Percentiles rank a stretch among this genome's conserved stretches.
phyloP scores from a whole-genome alignment of 1,284 basidiomycete genomes.

The Tilletia walkeri region DNA sequence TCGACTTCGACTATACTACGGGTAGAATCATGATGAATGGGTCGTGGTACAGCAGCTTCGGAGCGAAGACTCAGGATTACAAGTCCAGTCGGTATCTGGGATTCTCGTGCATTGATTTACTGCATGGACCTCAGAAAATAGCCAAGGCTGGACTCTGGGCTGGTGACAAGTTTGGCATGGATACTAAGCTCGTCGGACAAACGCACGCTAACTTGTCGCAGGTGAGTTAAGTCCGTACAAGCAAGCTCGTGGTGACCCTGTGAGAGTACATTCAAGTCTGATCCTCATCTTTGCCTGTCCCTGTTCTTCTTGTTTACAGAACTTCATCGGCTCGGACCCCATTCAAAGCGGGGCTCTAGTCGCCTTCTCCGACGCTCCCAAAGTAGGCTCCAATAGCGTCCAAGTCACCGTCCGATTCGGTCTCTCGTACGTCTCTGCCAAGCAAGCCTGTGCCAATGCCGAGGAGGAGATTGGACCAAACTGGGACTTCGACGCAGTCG shows the following conservation, averaged over 20 bases:
- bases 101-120: conserved; percentile 40
- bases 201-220: conserved; percentile 28
- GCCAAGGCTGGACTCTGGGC: conserved; percentile 39
- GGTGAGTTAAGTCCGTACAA: too few relatives aligned
- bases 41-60: conserved; percentile 38
- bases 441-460: conserved; percentile 44
- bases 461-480: conserved; percentile 35
- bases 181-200: conserved; percentile 33
- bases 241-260: too few relatives aligned
- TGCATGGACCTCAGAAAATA: conserved; percentile 35
- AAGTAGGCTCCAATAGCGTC: background rate
- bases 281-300: too few relatives aligned
- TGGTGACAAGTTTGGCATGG: conserved; percentile 37
- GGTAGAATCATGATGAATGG: conserved; percentile 42
- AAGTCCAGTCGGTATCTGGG: conserved; percentile 33
- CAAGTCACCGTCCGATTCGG: conserved; percentile 37
- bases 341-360: conserved; percentile 41
- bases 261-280: too few relatives aligned
- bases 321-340: conserved; percentile 27
- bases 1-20: conserved; percentile 30
- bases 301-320: background rate
- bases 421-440: conserved; percentile 37
- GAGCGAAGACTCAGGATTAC: conserved; percentile 12
- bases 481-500: conserved; percentile 36
- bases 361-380: conserved; percentile 16